These are phyloP conservation scores for Aspergillus sp. DNA, from an alignment of 2,329 filamentous ascomycete genomes.

Conservation along the genomic window DNA sequence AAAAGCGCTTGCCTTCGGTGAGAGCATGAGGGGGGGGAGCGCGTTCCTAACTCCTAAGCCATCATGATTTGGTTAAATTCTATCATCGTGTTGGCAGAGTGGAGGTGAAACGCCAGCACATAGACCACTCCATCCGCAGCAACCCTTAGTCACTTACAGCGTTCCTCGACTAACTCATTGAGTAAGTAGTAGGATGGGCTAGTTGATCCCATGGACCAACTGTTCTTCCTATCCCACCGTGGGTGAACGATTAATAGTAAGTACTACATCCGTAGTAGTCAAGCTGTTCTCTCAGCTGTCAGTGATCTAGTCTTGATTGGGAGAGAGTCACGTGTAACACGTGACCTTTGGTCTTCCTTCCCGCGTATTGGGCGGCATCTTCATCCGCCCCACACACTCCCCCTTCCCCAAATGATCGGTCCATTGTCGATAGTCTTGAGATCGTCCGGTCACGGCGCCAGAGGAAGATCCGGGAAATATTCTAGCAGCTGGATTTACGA, in stretches of 20 bases:
- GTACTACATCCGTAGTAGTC: too few species aligned
- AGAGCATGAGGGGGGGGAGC: background rate
- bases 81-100: background rate
- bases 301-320: background rate
- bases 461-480: conserved; percentile 8
- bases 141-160: background rate
- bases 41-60: background rate
- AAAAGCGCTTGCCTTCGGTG: conserved; percentile 2
- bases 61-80: background rate
- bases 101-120: conserved; percentile 9
- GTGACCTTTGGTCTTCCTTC: background rate
- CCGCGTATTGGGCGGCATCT: conserved; percentile 1
- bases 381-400: conserved; percentile 3
- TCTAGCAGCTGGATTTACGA: background rate
- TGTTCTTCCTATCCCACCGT: background rate
- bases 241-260: background rate
- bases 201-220: conserved; percentile 1
- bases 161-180: background rate
- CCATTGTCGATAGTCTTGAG: conserved; percentile 15
- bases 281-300: too few species aligned
- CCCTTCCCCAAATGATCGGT: conserved; percentile 7
- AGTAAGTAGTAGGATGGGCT: background rate
- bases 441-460: conserved; percentile 14
- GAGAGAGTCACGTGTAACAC: background rate
- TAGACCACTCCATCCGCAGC: background rate